Evolutionary conservation across 768 basidiomycete species (phyloP), one percentile per base, ranked within the genome.

Genomic region (Termitomyces heimii): DNA sequence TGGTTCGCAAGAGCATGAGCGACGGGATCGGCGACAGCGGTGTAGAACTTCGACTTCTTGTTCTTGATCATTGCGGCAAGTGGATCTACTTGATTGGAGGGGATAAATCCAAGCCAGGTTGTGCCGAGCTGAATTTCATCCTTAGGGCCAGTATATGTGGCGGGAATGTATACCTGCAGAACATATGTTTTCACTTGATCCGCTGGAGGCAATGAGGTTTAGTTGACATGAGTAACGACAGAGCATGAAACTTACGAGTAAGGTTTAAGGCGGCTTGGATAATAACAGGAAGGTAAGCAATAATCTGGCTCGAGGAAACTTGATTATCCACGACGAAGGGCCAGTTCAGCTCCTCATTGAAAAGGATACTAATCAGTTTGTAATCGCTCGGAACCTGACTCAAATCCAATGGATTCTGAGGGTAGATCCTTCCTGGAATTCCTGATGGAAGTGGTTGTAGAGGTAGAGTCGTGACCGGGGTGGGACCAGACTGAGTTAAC

Each of bases 281-380:
- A 45, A 77, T 67, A 0, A 65, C 28, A 1, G 92, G 91, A 54
- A 87, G 72, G 65, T 78, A 87, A 13, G 80, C 82, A 65, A 98
- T 90, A 43, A 98, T 77, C 73, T 98, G 92, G 48, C 79, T 85
- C 2, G 82, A 77, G 0, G 89, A 80, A 54, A 85, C 75, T 8
- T 70, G 57, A 58, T 75, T 83, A 14, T 62, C 61, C 40, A 84
- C 82, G 4, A 94, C 88, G 62, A 85, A 91, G 0, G 62, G 20
- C 93, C 93, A 95, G 56, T 78, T 79, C 58, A 94, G 73, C 24
- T 57, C 64, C 4, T 64, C 46, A 54, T 83, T 77, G 69, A 92
- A 88, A 59, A 91, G 64, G 40, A 95, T 63, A 52, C 80, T 87
- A 68, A 93, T 81, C 58, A 85, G 58, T 12, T 77, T 75, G 57